Evolutionary conservation across 164 flowering plant genomes (phyloP).

Genomic region (Akebia trifoliata): DNA sequence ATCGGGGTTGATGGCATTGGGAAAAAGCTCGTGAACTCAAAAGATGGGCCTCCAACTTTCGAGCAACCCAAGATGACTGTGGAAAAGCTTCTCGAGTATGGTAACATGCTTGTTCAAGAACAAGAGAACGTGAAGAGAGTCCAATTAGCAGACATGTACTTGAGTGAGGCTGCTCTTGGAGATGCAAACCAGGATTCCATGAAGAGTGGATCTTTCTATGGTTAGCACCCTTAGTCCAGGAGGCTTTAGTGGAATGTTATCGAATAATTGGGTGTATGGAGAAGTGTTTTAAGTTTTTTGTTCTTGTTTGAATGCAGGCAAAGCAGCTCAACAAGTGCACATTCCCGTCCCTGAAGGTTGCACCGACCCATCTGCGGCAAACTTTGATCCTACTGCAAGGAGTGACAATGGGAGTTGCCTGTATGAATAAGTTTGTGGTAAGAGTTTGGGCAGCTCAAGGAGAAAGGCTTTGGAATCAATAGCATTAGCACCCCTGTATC

Average conservation of each 20-base stretch:
- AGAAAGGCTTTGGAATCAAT: neutral
- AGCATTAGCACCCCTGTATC: neutral
- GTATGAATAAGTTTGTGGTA: constrained; percentile 14
- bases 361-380: constrained; percentile 33
- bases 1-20: constrained; percentile 36
- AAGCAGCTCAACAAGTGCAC: constrained; percentile 51
- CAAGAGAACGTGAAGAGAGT: constrained; percentile 60
- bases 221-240: constrained; percentile 18
- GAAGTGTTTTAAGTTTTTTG: neutral
- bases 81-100: constrained; percentile 47
- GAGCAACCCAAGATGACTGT: constrained; percentile 46
- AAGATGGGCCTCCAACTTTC: constrained; percentile 46
- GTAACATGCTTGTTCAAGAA: constrained; percentile 44
- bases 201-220: constrained; percentile 31
- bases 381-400: constrained; percentile 52
- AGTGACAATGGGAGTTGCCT: constrained; percentile 45
- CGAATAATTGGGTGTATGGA: no score
- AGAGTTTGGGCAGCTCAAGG: neutral
- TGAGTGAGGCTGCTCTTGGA: constrained; percentile 44
- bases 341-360: constrained; percentile 52
- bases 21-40: constrained; percentile 52
- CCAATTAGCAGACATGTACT: constrained; percentile 44
- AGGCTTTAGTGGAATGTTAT: constrained; percentile 22
- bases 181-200: constrained; percentile 38
- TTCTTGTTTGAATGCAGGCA: constrained; percentile 31